Evolutionary conservation across 1,284 basidiomycete genomes (phyloP), one percentile per base, ranked within the genome.

Genomic region (Neonothopanus nambi): DNA sequence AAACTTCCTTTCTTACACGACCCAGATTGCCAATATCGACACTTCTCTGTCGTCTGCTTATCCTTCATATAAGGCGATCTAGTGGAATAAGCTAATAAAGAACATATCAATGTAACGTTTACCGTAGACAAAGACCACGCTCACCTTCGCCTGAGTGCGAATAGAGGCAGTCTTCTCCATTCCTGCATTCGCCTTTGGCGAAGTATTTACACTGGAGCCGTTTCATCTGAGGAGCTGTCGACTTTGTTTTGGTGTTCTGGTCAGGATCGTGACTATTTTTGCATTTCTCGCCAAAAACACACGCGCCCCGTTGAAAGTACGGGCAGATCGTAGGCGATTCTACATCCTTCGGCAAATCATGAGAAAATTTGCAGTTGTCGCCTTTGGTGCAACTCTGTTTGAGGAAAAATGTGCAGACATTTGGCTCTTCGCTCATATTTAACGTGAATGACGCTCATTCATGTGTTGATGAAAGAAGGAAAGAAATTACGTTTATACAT

Each of bases 161-260:
- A 51, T 52, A 69, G 18, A 56, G 56, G 52, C 70, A 72, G 2
- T 58, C 46, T 23, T 57, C 43, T 11, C 62, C 64, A 26, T 65
- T 64, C 33, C 52, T 55, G 36, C 65, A 67, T 17, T 49, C 50
- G 3, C 63, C 62, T 49, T 58, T 47, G 3, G 49, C 18, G 30
- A 57, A 65, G 35, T 57, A 65, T 42, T 55, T 57, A 52, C 65
- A 65, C 1, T 20, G 5, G 11, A 11, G 26, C 11, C 26, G 5
- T 28, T 28, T 28, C 26, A 5, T 28, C 26, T 28, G 26, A 28
- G 26, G 11, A 11, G 26, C 5, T 5, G 5, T 28, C 26, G 26
- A 28, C 5, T 28, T 11, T 28, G 8, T 23, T 11, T 59, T 39
- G 20, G n/a, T 43, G 24, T 30, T 44, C 12, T 39, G 20, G 17